Conservation (phyloP, 1,284 basidiomycete genomes). For the Boletus smithii region DNA sequence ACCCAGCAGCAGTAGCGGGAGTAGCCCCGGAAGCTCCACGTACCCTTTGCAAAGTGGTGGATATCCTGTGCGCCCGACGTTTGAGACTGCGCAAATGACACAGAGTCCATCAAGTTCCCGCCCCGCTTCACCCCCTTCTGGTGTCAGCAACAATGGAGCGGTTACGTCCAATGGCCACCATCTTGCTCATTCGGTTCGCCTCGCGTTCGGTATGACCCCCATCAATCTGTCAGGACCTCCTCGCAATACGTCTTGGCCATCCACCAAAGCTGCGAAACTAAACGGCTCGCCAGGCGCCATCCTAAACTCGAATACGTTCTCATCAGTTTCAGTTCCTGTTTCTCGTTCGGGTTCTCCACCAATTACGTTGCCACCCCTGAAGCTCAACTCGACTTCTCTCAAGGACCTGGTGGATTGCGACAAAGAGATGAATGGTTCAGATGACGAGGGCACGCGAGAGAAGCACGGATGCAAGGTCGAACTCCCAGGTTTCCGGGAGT, state of each 20-base stretch:
- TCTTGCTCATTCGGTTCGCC: slow-evolving; percentile 74
- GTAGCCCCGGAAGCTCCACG: slow-evolving; percentile 47
- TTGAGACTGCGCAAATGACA: slow-evolving; percentile 25
- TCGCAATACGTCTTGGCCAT: slow-evolving; percentile 39
- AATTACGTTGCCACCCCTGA: slow-evolving; percentile 65
- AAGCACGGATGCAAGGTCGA: slow-evolving; percentile 25
- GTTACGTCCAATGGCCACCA: slow-evolving; percentile 47
- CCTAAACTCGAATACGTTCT: slow-evolving; percentile 9
- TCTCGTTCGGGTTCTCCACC: slow-evolving; percentile 64
- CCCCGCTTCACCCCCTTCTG: slow-evolving; percentile 35
- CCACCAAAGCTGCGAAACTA: slow-evolving; percentile 27
- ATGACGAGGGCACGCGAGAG: slow-evolving; percentile 26
- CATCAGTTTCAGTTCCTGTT: slow-evolving; percentile 43
- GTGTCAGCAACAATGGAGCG: slow-evolving; percentile 11
- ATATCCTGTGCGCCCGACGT: slow-evolving; percentile 21
- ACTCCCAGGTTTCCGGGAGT: slow-evolving; percentile 36
- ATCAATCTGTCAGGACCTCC: slow-evolving; percentile 49
- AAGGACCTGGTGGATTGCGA: slow-evolving; percentile 14
- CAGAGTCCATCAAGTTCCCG: slow-evolving; percentile 33
- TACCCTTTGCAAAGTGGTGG: slow-evolving; percentile 29
- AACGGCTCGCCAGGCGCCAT: slow-evolving; percentile 12
- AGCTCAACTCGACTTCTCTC: slow-evolving; percentile 38
- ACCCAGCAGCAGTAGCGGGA: slow-evolving; percentile 54
- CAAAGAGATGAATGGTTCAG: slow-evolving; percentile 17
- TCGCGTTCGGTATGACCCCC: slow-evolving; percentile 88